Percentiles rank a stretch among this genome's conserved stretches.
These are phyloP conservation scores for Naganishia vaughanmartiniae DNA, from an alignment of 768 basidiomycete genomes.

Conservation along the genomic window DNA sequence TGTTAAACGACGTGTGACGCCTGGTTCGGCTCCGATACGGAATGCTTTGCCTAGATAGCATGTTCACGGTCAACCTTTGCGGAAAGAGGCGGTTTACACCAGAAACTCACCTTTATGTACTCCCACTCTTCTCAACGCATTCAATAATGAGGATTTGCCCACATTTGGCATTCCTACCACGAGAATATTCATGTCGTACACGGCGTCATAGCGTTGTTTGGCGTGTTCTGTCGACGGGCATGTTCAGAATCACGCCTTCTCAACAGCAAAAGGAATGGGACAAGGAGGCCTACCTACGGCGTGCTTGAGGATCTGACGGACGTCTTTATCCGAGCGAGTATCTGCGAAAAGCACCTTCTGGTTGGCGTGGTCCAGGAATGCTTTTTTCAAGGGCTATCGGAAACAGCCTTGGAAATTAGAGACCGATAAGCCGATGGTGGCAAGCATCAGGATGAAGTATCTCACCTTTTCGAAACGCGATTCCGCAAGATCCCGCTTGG, in stretches of 20 bases:
- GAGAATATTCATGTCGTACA: conserved; percentile 77
- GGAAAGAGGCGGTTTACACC: conserved; percentile 10
- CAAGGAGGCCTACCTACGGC: conserved; percentile 50
- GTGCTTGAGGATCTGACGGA: conserved; percentile 47
- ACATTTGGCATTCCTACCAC: conserved; percentile 97
- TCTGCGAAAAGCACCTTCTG: conserved; percentile 54
- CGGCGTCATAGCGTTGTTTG: conserved; percentile 62
- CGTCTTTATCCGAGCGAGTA: conserved; percentile 50
- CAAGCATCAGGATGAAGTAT: conserved; percentile 56
- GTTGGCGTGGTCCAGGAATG: conserved; percentile 49
- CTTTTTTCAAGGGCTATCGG: conserved; percentile 51
- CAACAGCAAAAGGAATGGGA: neutral
- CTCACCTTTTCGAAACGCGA: conserved; percentile 81
- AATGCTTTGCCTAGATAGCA: conserved; percentile 69
- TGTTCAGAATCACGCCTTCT: neutral
- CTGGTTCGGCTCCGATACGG: conserved; percentile 81
- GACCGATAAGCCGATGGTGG: neutral
- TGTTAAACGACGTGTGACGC: conserved; percentile 82
- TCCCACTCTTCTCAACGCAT: conserved; percentile 80
- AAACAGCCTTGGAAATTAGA: neutral
- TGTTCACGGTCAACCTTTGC: neutral
- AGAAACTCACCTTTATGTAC: conserved; percentile 73
- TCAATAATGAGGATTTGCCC: conserved; percentile 91
- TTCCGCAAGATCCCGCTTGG: conserved; percentile 88
- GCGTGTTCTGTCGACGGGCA: conserved; percentile 62